phyloP scores from a whole-genome alignment of 345 rosid genomes.

The Kernera saxatilis region DNA sequence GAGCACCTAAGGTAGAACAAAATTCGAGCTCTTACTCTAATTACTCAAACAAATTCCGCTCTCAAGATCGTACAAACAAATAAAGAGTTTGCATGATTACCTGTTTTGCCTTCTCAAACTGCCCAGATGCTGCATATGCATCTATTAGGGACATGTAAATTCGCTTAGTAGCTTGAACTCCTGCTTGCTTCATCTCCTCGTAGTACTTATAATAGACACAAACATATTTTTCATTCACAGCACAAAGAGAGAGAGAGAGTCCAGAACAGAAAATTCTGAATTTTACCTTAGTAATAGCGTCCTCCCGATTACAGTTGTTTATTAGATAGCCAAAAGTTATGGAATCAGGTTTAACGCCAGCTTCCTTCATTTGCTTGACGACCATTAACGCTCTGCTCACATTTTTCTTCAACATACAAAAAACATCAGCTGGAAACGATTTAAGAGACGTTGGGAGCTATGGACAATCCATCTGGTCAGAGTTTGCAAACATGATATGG shows the following conservation, averaged over 20 bases:
- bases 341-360: constrained; percentile 67
- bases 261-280: background rate
- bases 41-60: background rate
- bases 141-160: constrained; percentile 62
- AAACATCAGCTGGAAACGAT: background rate
- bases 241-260: background rate
- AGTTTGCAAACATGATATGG: background rate
- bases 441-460: background rate
- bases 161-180: constrained; percentile 50
- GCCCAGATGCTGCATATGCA: constrained; percentile 68
- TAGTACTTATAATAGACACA: constrained; percentile 42
- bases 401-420: constrained; percentile 52
- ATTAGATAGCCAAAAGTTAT: constrained; percentile 65
- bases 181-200: constrained; percentile 38
- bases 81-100: constrained; percentile 30
- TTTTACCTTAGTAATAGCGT: constrained; percentile 57
- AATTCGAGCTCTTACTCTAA: background rate
- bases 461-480: background rate
- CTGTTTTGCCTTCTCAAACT: constrained; percentile 82
- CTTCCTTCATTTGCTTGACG: constrained; percentile 63
- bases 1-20: constrained; percentile 43
- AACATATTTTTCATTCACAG: background rate
- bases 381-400: constrained; percentile 42
- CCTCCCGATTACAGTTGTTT: constrained; percentile 46
- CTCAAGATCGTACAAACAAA: constrained; percentile 1